Base-by-base conservation (phyloP, 1,284 basidiomycete genomes). In the Phaffia rhodozyma region DNA sequence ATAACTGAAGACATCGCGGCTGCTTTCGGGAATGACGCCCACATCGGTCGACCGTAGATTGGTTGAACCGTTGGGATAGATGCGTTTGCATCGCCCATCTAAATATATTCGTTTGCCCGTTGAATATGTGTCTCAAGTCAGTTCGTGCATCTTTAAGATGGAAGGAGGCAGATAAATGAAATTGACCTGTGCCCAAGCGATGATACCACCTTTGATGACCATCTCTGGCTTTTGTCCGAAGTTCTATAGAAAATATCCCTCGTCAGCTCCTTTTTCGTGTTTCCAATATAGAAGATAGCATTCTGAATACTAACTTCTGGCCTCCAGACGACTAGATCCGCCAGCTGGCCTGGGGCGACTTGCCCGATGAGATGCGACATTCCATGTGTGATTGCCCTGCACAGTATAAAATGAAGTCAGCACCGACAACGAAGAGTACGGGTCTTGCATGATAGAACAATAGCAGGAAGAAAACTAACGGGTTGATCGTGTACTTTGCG, bases 401-500 rank as follows among this genome's bases (percentile, higher is more conserved):
- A 60, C 34, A 21, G 21, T 7, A 29, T 50, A 16, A 56, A 43
- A 3, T 43, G 16, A 23, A 29, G 47, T 48, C 20, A 49, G 49
- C 21, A 30, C 32, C 54, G 18, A 60, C 4, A 49, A 32, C 25
- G 7, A 55, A 29, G 49, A 55, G 16, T 11, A n/a, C 47, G 50
- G 50, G 47, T 21, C 16, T 43, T 43, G 38, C 30, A 29, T 1
- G 9, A 30, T 5, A 18, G 25, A 5, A 5, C 16, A 34, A 58
- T 50, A 20, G 29, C 47, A 23, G 57, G 30, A n/a, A 23, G 30
- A 38, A 43, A 11, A 82, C 90, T 72, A 68, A 93, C 90, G 96
- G 92, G 73, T 99, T 98, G 75, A 98, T 84, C 13, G 94, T 98
- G 75, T 97, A 97, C 74, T 98, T 98, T 18, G 93, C 83, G 25